Evolutionary conservation across 1,139 yeast genomes (phyloP), one percentile per base, ranked within the genome.

Genomic region (Scheffersomyces titani): DNA sequence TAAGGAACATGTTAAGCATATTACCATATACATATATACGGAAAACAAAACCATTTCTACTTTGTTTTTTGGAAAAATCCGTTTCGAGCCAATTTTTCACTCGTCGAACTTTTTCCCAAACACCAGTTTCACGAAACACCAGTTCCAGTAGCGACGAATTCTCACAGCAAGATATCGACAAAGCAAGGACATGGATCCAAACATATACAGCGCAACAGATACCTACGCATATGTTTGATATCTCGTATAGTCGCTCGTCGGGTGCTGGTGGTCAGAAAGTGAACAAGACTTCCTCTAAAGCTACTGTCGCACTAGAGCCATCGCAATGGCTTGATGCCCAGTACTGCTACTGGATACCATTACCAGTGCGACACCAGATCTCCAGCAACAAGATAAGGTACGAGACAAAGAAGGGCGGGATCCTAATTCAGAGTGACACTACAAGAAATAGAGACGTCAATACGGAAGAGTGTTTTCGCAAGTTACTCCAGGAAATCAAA

Each of bases 211-310:
- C 69, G 1, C 51, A 64, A 0, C 63, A 71, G 5, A 75, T 89
- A 1, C 96, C 94, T 0, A 68, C 73, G 11, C 66, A 71, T 40
- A 66, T 75, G 20, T 90, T 90, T 65, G 73, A 75, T 1, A 72
- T 87, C 2, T 70, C 85, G 0, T 92, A 77, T 70, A 85, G 91
- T 54, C 74, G 97, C 59, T 83, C 97, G 0, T 88, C 97, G 13
- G 98, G 98, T 0, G 93, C 97, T 0, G 98, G 98, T 0, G 98
- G 98, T 0, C 98, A 93, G 65, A 90, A 93, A 67, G 98, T 93
- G 18, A 93, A 93, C 70, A 93, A 92, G 61, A 84, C 92, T 0
- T 86, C 87, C 16, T 85, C 94, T 2, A 92, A 92, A 66, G 97
- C 96, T 3, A 86, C 94, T 0, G 70, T 93, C 13, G 75, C 85